Conservation (phyloP, 1,284 basidiomycete genomes). For the Schizophyllum commune region DNA sequence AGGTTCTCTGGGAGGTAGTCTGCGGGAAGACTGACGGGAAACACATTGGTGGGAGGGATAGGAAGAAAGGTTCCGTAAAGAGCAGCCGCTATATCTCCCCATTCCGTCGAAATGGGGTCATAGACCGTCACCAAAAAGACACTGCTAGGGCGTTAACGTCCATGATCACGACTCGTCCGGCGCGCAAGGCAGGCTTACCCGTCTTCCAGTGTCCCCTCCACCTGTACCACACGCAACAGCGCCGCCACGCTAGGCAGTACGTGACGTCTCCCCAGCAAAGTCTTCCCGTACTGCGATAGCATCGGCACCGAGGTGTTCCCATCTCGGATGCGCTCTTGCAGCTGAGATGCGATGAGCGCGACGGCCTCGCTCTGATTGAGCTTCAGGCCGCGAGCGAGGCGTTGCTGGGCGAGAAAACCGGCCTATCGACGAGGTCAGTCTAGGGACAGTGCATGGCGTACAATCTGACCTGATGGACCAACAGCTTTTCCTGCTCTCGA, state of each 20-base stretch:
- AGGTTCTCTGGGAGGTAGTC: conserved; percentile 45
- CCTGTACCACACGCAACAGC: conserved; percentile 77
- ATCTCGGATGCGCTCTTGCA: conserved; percentile 94
- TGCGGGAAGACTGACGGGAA: conserved; percentile 45
- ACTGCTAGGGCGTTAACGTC: conserved; percentile 32
- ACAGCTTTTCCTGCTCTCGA: conserved; percentile 41
- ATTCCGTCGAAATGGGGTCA: conserved; percentile 83
- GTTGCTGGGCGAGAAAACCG: conserved; percentile 87
- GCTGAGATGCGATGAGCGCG: conserved; percentile 83
- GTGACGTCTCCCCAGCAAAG: conserved; percentile 81
- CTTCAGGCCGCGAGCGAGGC: conserved; percentile 83
- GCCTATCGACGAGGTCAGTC: conserved; percentile 32
- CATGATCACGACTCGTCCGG: not conserved
- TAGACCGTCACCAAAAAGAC: conserved; percentile 95
- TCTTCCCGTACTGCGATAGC: conserved; percentile 90
- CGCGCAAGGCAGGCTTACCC: conserved; percentile 43
- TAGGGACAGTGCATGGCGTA: conserved; percentile 2
- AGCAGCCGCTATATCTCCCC: conserved; percentile 73
- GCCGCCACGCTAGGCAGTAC: conserved; percentile 75
- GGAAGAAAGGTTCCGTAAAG: conserved; percentile 93
- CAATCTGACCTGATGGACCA: conserved; percentile 40
- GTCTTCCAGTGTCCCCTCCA: conserved; percentile 86
- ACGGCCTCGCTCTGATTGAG: conserved; percentile 87
- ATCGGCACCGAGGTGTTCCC: conserved; percentile 80
- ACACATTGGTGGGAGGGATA: conserved; percentile 57